These are phyloP conservation scores for Cnidoscolus chayamansa DNA, from an alignment of 441 rosid genomes.

Conservation along the genomic window DNA sequence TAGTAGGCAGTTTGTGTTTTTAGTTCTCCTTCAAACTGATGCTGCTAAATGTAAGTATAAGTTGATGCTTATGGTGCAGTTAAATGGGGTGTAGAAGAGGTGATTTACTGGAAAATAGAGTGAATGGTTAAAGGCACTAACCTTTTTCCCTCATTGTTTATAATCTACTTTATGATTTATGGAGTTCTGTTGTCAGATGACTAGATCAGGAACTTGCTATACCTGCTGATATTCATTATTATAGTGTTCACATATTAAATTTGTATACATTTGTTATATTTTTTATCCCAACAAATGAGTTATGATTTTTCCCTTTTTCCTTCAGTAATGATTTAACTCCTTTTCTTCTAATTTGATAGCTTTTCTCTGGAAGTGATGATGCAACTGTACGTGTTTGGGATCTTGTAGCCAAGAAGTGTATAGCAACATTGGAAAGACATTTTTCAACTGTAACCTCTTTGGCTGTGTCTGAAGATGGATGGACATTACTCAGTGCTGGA, in stretches of 20 bases:
- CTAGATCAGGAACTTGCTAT: background rate
- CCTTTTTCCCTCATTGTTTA: background rate
- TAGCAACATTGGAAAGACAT: slow-evolving; percentile 65
- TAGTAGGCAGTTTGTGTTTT: background rate
- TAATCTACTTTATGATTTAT: background rate
- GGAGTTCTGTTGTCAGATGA: background rate
- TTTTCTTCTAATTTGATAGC: slow-evolving; percentile 37
- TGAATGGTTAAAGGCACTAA: background rate
- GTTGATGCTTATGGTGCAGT: background rate
- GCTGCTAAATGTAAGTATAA: background rate
- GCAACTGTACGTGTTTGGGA: slow-evolving; percentile 85
- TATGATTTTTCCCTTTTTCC: background rate
- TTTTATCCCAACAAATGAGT: background rate
- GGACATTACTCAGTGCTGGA: slow-evolving; percentile 74
- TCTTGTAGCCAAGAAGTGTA: slow-evolving; percentile 71
- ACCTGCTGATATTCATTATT: slow-evolving; percentile 2
- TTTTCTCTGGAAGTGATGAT: slow-evolving; percentile 90
- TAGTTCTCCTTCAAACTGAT: background rate
- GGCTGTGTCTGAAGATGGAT: slow-evolving; percentile 81
- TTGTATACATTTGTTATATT: background rate
- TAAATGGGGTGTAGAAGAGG: background rate
- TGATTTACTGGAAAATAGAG: background rate
- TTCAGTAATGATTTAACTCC: slow-evolving; percentile 15
- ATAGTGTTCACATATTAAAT: background rate
- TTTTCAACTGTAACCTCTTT: slow-evolving; percentile 78